phyloP scores from a whole-genome alignment of 192 early-diverging fungal genomes.

The Gonapodya prolifera region DNA sequence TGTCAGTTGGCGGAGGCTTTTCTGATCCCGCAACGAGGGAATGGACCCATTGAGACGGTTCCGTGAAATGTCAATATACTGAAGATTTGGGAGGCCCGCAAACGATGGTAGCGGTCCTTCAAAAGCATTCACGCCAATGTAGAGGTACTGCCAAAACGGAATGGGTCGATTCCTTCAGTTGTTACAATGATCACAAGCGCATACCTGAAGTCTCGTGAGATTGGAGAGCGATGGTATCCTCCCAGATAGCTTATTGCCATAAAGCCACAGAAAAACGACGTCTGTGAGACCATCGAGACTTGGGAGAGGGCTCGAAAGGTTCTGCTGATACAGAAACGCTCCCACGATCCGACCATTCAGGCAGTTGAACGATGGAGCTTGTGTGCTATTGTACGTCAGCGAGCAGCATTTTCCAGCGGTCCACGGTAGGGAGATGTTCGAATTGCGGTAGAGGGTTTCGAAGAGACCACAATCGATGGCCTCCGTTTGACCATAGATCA shows the following conservation, averaged over 20 bases:
- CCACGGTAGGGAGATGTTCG: background rate
- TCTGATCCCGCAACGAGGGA: background rate
- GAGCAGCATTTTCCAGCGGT: background rate
- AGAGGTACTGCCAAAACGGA: background rate
- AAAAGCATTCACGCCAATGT: background rate
- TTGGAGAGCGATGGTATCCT: background rate
- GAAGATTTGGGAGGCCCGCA: background rate
- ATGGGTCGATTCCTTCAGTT: background rate
- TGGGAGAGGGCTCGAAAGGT: background rate
- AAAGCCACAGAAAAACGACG: background rate
- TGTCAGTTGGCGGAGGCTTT: background rate
- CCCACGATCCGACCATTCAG: background rate
- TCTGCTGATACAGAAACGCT: background rate
- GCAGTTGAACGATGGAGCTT: background rate
- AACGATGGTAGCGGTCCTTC: background rate
- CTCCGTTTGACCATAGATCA: background rate
- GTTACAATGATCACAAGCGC: background rate
- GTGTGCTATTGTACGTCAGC: background rate
- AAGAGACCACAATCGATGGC: background rate
- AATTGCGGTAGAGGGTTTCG: background rate
- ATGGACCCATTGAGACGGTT: background rate
- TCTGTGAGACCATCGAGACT: background rate
- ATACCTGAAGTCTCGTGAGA: background rate
- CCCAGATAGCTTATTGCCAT: background rate
- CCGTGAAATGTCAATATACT: background rate